Base-by-base conservation (phyloP, 306 rosid species). In the Begonia peltatifolia region DNA sequence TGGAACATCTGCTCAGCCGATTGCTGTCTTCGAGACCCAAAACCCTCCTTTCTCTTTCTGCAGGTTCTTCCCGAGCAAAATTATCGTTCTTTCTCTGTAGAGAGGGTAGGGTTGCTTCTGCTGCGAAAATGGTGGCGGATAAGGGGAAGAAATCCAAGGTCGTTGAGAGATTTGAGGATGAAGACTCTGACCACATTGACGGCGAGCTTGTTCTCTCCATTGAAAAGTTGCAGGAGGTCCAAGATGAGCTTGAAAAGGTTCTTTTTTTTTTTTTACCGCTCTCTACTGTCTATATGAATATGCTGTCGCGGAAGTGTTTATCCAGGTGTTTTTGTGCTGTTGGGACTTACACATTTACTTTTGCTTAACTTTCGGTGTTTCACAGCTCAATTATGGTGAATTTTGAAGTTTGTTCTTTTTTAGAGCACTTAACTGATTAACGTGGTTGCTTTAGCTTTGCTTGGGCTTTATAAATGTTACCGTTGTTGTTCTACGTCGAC, bases 231-330 rank as follows among this genome's bases (percentile, higher is more conserved):
- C 81, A 78, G 68, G 81, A 78, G 63, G 68, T 66, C 59, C 84
- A 78, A 58, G 84, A 78, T 30, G 71, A 78, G 38, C 80, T 78
- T 61, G 84, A 78, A 41, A 68, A 78, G 81, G 84, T 82, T 69
- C 38, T 23, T 17, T 15, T 25, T 42, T 44, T 54, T 47, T 63
- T 47, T 18, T n/a, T n/a, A n/a, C 17, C 9, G 41, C 16, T 3
- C 12, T 43, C 38, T 30, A 30, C 7, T 30, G 38, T 30, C 38
- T 30, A 30, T 30, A 30, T 4, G 6, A 30, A 30, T 30, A 30
- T 30, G 38, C 8, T 30, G 38, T 30, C 38, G 38, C 8, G 38
- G 38, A 30, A 30, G 38, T 30, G 8, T 30, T 4, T 30, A 7
- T 30, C 6, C 38, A 30, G 38, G 1, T 30, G 5, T 30, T 30